Evolutionary conservation across 2,329 filamentous ascomycete genomes (phyloP).

Genomic region (Aspergillus oerlinghausenensis): DNA sequence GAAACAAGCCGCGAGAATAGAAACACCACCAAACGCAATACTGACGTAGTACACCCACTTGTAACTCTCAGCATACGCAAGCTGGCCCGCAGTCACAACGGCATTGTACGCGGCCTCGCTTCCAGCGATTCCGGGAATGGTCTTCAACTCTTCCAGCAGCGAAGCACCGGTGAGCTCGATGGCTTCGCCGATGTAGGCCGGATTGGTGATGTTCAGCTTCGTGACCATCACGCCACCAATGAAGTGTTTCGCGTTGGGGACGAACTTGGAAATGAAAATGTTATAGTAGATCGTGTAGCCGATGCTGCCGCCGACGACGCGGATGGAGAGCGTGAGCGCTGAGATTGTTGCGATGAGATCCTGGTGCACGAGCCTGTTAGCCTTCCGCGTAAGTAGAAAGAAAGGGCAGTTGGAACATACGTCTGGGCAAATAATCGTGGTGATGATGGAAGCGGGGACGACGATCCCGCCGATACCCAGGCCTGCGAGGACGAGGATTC

Average conservation of each 20-base stretch:
- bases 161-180: slow-evolving; percentile 52
- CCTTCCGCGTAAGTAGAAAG: not conserved
- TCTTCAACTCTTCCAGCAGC: slow-evolving; percentile 46
- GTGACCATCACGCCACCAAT: slow-evolving; percentile 50
- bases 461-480: slow-evolving; percentile 65
- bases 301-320: slow-evolving; percentile 63
- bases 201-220: slow-evolving; percentile 48
- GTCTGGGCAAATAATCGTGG: slow-evolving; percentile 65
- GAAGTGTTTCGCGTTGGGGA: slow-evolving; percentile 42
- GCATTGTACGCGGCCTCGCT: slow-evolving; percentile 48
- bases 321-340: slow-evolving; percentile 64
- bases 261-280: slow-evolving; percentile 45
- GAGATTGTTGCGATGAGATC: slow-evolving; percentile 65
- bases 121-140: slow-evolving; percentile 50
- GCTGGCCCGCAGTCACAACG: slow-evolving; percentile 53
- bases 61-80: slow-evolving; percentile 56
- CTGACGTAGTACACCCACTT: slow-evolving; percentile 59
- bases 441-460: slow-evolving; percentile 63
- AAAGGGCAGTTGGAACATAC: slow-evolving; percentile 27
- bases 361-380: slow-evolving; percentile 14
- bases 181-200: slow-evolving; percentile 44
- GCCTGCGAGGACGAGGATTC: slow-evolving; percentile 56
- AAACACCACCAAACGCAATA: slow-evolving; percentile 57
- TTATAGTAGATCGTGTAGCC: slow-evolving; percentile 59
- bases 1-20: slow-evolving; percentile 55